Conservation (phyloP, 345 rosid genomes). For the Erysimum cheiranthoides region DNA sequence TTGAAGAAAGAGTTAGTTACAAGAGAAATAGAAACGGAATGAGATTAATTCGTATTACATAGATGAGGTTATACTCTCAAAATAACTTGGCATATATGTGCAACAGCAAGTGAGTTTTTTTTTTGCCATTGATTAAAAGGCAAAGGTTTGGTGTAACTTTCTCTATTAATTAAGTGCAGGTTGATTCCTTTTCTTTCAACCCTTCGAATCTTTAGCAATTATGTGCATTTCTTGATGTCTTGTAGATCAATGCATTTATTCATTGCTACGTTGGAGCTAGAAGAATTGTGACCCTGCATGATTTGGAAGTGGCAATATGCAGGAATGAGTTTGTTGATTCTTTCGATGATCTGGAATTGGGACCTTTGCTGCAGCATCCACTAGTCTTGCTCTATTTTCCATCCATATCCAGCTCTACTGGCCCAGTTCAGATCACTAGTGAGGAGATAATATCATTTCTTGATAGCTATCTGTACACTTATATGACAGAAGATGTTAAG, state of each 20-base stretch:
- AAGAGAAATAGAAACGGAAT: too few relatives aligned
- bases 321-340: slow-evolving; percentile 65
- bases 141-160: not conserved
- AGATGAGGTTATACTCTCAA: too few relatives aligned
- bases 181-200: not conserved
- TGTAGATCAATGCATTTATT: slow-evolving; percentile 84
- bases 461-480: slow-evolving; percentile 50
- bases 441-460: slow-evolving; percentile 67
- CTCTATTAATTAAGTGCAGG: too few relatives aligned
- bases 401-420: slow-evolving; percentile 46
- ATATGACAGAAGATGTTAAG: slow-evolving; percentile 47
- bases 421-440: slow-evolving; percentile 64
- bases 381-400: slow-evolving; percentile 73
- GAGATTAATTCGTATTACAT: too few relatives aligned
- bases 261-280: slow-evolving; percentile 80
- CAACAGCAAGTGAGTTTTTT: not conserved
- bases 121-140: not conserved
- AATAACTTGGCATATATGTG: not conserved
- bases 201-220: slow-evolving; percentile 2
- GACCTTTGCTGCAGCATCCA: slow-evolving; percentile 74
- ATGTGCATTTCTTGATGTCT: slow-evolving; percentile 1
- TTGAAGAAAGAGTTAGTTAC: too few relatives aligned
- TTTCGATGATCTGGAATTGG: slow-evolving; percentile 74
- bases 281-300: slow-evolving; percentile 72
- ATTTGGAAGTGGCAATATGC: slow-evolving; percentile 78